Evolutionary conservation across 1,284 basidiomycete genomes (phyloP), one percentile per base, ranked within the genome.

Genomic region (Leccinum discolor): DNA sequence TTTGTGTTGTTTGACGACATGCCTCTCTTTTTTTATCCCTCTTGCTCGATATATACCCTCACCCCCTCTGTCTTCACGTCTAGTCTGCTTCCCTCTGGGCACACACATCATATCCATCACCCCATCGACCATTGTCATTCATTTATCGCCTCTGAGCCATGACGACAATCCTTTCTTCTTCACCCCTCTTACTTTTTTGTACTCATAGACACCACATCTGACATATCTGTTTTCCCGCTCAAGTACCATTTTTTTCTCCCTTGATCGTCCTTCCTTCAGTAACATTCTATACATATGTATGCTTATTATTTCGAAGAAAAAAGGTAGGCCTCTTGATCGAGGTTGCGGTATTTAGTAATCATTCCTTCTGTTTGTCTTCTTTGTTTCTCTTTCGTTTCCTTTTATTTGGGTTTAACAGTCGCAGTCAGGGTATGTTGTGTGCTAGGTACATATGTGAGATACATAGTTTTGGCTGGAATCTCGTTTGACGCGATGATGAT

Each of bases 171-270:
- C 50, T 23, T 52, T 61, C 60, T 7, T 61, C 63, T 61, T 54
- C 21, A 10, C n/a, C 50, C 35, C 42, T 38, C 16, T 50, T 50
- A 5, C 16, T 6, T 16, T 44, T 42, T 32, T 59, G 16, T 72
- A 63, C 72, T 64, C 47, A 71, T 71, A 32, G 8, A 64, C 52
- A 35, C 11, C 63, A 50, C 44, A 59, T 62, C 62, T 60, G 62
- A 57, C 57, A 62, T 68, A 68, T 68, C 47, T 65, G 66, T 18
- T 18, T 50, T 50, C 47, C 10, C 47, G 4, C 47, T 50, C 47
- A 18, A 50, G 47, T 50, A 10, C 3, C 8, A 5, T 18, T 18
- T 18, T 50, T 50, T 50, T 10, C 18, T 50, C 47, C 47, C 18
- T 18, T 50, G 12, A 58, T 58, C 57, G 5, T 16, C 14, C n/a